Evolutionary conservation across 306 rosid genomes (phyloP).

Genomic region (Nissolia schottii): DNA sequence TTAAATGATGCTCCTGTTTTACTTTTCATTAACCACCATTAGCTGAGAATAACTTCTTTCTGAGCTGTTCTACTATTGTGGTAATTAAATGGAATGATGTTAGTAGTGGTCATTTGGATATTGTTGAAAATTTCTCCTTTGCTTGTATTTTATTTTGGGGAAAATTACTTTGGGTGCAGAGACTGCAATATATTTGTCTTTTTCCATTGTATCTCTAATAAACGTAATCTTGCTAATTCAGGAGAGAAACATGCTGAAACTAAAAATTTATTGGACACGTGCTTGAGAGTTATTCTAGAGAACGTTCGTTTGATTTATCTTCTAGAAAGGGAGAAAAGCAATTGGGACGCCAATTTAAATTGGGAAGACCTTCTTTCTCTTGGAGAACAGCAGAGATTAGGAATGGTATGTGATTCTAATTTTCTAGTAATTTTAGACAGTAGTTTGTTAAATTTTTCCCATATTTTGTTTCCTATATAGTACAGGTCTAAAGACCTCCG

Average conservation of each 20-base stretch:
- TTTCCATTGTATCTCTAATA: not conserved
- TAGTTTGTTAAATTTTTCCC: not conserved
- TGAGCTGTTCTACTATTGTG: not conserved
- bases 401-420: slow-evolving; percentile 57
- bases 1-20: not conserved
- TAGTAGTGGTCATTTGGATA: not conserved
- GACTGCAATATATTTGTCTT: not conserved
- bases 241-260: slow-evolving; percentile 37
- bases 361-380: slow-evolving; percentile 90
- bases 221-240: slow-evolving; percentile 24
- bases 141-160: not conserved
- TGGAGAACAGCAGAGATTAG: slow-evolving; percentile 91
- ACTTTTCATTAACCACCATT: not conserved
- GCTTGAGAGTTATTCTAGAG: slow-evolving; percentile 60
- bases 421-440: not conserved
- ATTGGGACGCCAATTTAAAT: slow-evolving; percentile 74
- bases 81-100: not conserved
- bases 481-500: not conserved
- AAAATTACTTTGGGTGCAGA: not conserved
- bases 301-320: slow-evolving; percentile 78
- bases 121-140: not conserved
- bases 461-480: not conserved
- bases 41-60: not conserved
- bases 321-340: slow-evolving; percentile 65
- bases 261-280: slow-evolving; percentile 43